Evolutionary conservation across 2,329 filamentous ascomycete species (phyloP), one percentile per base, ranked within the genome.

Genomic region (Coleophoma crateriformis): DNA sequence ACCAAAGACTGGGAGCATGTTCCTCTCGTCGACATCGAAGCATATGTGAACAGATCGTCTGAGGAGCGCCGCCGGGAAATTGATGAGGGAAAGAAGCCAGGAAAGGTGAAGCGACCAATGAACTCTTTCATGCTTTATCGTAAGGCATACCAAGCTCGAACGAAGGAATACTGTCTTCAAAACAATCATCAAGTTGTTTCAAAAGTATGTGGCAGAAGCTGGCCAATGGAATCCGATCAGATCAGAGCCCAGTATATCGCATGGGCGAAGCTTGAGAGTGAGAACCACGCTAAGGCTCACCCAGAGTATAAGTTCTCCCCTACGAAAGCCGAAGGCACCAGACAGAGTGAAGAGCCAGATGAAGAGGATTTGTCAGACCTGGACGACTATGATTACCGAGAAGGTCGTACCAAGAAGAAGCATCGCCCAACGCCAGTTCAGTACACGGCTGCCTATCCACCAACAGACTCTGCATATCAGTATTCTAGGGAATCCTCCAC

Each of bases 111-210:
- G 61, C 79, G 94, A 32, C 91, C 94, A 3, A 95, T 96, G 86
- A 99, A 99, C 67, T 92, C 89, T 1, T 99, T 97, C 72, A 96
- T 99, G 87, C 75, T 99, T 46, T 99, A 99, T 67, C 86, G 94
- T 39, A 96, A 94, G 57, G 89, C 90, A 7, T 96, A 89, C 64
- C 88, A 95, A 52, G 88, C 94, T 54, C 78, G 90, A 33, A 89
- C 88, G 51, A 96, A 96, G 68, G 76, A 81, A 46, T 88, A 84
- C 75, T 88, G 87, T 59, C 74, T 81, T 13, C 84, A 94, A 61
- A 92, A 94, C 67, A 96, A 97, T 69, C 92, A 99, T 67, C 92
- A 99, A 67, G 75, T 94, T 34, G 87, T 97, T 22, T 97, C 92
- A 2, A 82, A 84, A 42, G 82, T 94, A n/a, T 90, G 89, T 50